Evolutionary conservation across 306 rosid species (phyloP).

Genomic region (Cucurbita pepo): DNA sequence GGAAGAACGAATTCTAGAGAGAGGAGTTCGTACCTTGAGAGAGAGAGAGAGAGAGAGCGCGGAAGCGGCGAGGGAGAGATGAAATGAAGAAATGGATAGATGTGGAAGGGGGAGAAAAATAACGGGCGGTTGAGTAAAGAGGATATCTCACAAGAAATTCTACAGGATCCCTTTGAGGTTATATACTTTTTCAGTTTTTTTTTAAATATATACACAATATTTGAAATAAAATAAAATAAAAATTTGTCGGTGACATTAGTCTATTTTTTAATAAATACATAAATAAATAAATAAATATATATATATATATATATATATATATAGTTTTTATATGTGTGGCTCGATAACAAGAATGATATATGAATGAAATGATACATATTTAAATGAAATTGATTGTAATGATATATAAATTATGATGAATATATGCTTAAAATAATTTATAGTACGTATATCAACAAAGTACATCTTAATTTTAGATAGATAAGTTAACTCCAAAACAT

Average conservation of each 20-base stretch:
- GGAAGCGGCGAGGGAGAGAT: conserved; percentile 20
- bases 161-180: neutral
- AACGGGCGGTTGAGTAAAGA: conserved; percentile 5
- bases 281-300: too few species aligned
- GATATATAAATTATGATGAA: too few species aligned
- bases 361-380: too few species aligned
- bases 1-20: conserved; percentile 7
- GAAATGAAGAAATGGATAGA: conserved; percentile 33
- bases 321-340: too few species aligned
- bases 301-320: too few species aligned
- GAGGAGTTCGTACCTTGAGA: conserved; percentile 12
- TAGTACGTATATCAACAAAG: too few species aligned
- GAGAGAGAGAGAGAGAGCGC: conserved; percentile 22
- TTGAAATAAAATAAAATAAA: neutral
- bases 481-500: too few species aligned
- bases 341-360: too few species aligned
- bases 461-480: too few species aligned
- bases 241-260: neutral
- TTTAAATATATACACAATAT: neutral
- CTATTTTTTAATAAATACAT: neutral
- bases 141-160: neutral
- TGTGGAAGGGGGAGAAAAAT: neutral
- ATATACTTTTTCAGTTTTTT: neutral
- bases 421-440: too few species aligned
- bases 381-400: too few species aligned